Evolutionary conservation across 2,329 filamentous ascomycete species (phyloP).

Genomic region (Scedosporium dehoogii): DNA sequence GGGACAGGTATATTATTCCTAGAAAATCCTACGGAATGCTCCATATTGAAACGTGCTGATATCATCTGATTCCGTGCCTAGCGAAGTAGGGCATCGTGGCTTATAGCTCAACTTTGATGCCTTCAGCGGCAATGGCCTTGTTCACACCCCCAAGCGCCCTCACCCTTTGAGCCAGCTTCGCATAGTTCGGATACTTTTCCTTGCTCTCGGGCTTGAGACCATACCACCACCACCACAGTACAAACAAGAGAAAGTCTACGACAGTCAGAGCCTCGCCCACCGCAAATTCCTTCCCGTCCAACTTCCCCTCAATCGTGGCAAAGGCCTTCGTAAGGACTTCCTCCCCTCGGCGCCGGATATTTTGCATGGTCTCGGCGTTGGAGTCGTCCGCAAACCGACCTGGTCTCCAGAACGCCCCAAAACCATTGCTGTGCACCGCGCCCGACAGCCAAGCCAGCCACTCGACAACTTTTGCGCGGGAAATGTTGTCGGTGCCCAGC

Average conservation of each 20-base stretch:
- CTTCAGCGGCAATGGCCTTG: neutral
- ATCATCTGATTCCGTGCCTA: no score
- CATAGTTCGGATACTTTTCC: conserved; percentile 11
- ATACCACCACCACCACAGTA: conserved; percentile 14
- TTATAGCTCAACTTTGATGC: no score
- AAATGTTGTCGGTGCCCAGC: conserved; percentile 12
- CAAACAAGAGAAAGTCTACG: conserved; percentile 15
- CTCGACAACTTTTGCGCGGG: conserved; percentile 17
- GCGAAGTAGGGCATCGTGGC: no score
- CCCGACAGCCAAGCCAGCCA: conserved; percentile 24
- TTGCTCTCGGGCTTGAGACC: conserved; percentile 3
- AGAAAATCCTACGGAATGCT: no score
- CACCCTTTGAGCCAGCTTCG: conserved; percentile 8
- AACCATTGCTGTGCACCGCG: conserved; percentile 20
- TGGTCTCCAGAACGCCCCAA: conserved; percentile 16
- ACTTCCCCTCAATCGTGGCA: conserved; percentile 11
- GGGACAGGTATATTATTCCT: neutral
- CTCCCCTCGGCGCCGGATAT: conserved; percentile 11
- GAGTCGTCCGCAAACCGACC: conserved; percentile 16
- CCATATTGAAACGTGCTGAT: no score
- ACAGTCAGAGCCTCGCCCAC: conserved; percentile 14
- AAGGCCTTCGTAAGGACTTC: conserved; percentile 10
- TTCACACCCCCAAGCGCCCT: conserved; percentile 10
- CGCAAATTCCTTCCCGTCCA: conserved; percentile 9
- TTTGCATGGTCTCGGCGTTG: neutral